These are phyloP conservation scores for Globisporangium lucens DNA, from an alignment of 352 stramenopile genomes.

Conservation along the genomic window DNA sequence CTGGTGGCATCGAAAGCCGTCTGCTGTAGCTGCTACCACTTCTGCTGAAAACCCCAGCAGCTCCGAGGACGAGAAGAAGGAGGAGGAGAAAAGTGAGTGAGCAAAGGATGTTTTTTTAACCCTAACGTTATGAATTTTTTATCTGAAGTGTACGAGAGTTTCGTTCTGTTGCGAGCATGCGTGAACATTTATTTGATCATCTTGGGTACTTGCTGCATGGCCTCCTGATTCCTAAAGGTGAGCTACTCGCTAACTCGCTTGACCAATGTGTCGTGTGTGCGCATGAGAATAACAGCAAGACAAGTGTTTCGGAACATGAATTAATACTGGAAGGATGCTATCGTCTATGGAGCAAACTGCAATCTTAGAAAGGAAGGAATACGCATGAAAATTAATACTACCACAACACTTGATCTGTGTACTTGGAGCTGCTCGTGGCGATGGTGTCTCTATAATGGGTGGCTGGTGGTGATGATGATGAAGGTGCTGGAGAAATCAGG, in stretches of 20 bases:
- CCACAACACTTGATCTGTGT: constrained; percentile 5
- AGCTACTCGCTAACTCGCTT: no score
- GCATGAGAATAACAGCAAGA: no score
- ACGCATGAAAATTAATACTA: constrained; percentile 5
- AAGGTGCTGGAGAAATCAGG: constrained; percentile 9
- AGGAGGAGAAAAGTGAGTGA: not conserved
- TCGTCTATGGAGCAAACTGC: constrained; percentile 6
- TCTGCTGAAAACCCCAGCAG: not conserved
- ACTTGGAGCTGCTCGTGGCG: constrained; percentile 1
- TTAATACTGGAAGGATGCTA: not conserved
- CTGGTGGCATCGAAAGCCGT: constrained; percentile 38
- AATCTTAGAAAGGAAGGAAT: not conserved
- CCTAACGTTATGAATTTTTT: not conserved
- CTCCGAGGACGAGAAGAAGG: not conserved
- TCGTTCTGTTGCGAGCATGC: not conserved
- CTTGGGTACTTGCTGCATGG: not conserved
- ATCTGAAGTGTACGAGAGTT: not conserved
- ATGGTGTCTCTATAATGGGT: constrained; percentile 13
- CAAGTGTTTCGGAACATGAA: not conserved
- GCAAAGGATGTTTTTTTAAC: not conserved
- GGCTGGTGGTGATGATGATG: not conserved
- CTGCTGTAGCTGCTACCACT: not conserved
- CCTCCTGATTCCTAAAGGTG: no score
- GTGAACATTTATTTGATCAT: not conserved
- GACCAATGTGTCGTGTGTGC: no score